Percentiles rank a stretch among this genome's conserved stretches.
These are phyloP conservation scores for Xylariaceae sp. DNA, from an alignment of 2,329 filamentous ascomycete species.

Conservation along the genomic window DNA sequence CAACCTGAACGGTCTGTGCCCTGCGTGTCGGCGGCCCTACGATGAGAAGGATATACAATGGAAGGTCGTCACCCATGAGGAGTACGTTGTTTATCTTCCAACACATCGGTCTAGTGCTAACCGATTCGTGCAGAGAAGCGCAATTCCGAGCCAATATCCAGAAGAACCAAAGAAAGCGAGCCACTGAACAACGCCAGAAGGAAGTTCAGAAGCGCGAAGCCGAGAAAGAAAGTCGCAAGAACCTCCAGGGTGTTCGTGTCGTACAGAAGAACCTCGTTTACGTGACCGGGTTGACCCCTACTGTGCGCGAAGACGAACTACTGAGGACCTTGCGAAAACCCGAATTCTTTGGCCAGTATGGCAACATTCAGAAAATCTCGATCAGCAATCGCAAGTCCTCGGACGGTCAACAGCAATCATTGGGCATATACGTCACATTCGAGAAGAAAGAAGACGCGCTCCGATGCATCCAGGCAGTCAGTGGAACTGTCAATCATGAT, in stretches of 20 bases:
- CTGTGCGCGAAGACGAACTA: conserved; percentile 84
- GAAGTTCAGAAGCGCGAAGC: conserved; percentile 95
- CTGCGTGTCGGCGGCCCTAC: conserved; percentile 92
- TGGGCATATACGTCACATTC: conserved; percentile 98
- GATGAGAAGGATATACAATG: conserved; percentile 96
- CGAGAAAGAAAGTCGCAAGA: conserved; percentile 91
- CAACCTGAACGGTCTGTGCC: conserved; percentile 94
- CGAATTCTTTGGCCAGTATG: conserved; percentile 97
- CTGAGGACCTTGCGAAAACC: conserved; percentile 82
- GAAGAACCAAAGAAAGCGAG: conserved; percentile 89
- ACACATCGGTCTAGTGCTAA: conserved; percentile 16
- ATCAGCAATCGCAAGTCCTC: conserved; percentile 88
- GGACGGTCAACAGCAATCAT: conserved; percentile 70
- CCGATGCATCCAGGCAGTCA: conserved; percentile 82
- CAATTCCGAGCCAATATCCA: conserved; percentile 71
- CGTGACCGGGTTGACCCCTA: conserved; percentile 88
- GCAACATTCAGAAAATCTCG: conserved; percentile 96
- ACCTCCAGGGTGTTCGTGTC: conserved; percentile 87
- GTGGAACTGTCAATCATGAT: conserved; percentile 87
- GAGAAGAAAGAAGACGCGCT: conserved; percentile 84
- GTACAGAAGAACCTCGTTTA: conserved; percentile 99
- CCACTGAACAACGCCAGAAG: conserved; percentile 75
- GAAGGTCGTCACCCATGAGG: conserved; percentile 90
- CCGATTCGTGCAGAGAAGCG: conserved; percentile 50
- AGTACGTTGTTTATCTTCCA: conserved; percentile 51